Base-by-base conservation (phyloP, 441 rosid species). In the Omphalea diandra region DNA sequence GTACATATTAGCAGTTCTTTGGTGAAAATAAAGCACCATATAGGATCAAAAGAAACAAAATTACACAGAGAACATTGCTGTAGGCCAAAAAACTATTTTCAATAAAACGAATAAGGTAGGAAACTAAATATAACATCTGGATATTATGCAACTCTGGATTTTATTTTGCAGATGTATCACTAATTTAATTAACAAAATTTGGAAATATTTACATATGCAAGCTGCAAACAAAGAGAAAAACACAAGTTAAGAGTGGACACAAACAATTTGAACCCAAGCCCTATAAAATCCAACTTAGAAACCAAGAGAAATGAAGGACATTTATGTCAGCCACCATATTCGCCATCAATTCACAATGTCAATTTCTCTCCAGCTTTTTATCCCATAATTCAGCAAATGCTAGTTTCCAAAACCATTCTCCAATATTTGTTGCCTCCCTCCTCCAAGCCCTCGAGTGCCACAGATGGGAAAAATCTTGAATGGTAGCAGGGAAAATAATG, bases 371-470 rank as follows among this genome's bases (percentile, higher is more conserved):
- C 67, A 33, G 49, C 69, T 71, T 63, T 35, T 65, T 52, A 73
- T 50, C 52, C 50, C 22, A 36, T 52, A 63, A 77, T 70, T 77
- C 71, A 57, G 79, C 81, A 71, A 69, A 71, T 36, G 40, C 74
- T 69, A 65, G 69, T 79, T 71, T 79, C 72, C 11, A 32, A 73
- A 76, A 77, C 63, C 50, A 74, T 75, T 77, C 61, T 79, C 83
- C 62, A 12, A 35, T 5, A 69, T 57, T 71, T 17, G 61, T 22
- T 73, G 71, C 75, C 77, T 82, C 79, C 80, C 78, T 76, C 77
- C 79, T 71, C 80, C 86, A 84, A 79, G 79, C 80, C 84, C 82
- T 79, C 76, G 20, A 79, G 68, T 71, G 77, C 75, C 75, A 77
- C 63, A 78, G 65, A 81, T 75, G 71, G 79, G 43, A 67, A 44